Percentiles rank a stretch among this genome's conserved stretches.
Conservation (phyloP, 73 alveolate species). For the Urostyla sp. region DNA sequence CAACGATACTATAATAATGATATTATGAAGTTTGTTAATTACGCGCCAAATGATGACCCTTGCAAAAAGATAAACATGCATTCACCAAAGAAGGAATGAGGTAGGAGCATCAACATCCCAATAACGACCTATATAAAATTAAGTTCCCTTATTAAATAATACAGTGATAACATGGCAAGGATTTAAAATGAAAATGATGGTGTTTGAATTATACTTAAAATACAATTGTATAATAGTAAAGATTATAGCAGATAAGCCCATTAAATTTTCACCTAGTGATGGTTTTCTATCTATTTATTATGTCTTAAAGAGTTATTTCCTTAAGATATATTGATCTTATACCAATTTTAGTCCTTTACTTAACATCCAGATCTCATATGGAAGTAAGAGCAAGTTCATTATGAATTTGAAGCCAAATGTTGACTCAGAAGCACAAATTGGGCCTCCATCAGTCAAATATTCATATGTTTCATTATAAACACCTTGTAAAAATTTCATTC, state of each 20-base stretch:
- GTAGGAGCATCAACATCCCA: not conserved
- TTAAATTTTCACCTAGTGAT: slow-evolving; percentile 2
- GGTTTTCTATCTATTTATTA: slow-evolving; percentile 22
- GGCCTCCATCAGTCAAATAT: slow-evolving; percentile 54
- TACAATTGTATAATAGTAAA: slow-evolving; percentile 18
- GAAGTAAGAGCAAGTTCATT: slow-evolving; percentile 22
- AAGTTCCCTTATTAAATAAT: not conserved
- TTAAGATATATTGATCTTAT: not conserved
- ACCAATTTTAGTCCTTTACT: not conserved
- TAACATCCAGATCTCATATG: slow-evolving; percentile 12
- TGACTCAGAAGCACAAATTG: slow-evolving; percentile 51
- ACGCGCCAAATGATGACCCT: slow-evolving; percentile 55
- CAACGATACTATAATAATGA: slow-evolving; percentile 20
- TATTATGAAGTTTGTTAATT: not conserved
- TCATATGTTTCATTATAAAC: slow-evolving; percentile 58
- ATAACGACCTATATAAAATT: not conserved
- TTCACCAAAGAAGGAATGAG: slow-evolving; percentile 53
- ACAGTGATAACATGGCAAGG: slow-evolving; percentile 69
- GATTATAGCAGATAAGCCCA: slow-evolving; percentile 39
- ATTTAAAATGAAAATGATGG: slow-evolving; percentile 59
- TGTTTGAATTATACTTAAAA: slow-evolving; percentile 29
- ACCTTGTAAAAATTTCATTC: slow-evolving; percentile 35
- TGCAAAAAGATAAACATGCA: not conserved
- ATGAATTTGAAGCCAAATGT: slow-evolving; percentile 52
- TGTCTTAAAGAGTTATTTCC: not conserved